phyloP scores from a whole-genome alignment of 306 rosid genomes.

The Boehmeria nivea region DNA sequence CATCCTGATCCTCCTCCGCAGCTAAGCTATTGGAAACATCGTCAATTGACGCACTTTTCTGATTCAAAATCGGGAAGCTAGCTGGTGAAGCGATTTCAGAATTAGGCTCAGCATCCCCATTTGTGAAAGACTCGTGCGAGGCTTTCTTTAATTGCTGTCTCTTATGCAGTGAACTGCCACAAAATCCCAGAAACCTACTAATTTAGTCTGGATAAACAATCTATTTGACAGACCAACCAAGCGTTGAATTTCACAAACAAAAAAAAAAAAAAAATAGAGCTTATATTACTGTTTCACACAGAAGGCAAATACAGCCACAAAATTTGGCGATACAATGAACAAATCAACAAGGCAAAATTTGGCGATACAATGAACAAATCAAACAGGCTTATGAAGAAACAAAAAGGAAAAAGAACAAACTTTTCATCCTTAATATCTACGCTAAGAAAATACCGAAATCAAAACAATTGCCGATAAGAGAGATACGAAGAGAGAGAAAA shows the following conservation, averaged over 20 bases:
- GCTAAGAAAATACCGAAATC: neutral
- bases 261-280: neutral
- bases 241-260: too few relatives aligned
- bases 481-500: neutral
- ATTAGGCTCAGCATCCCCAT: constrained; percentile 41
- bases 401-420: too few relatives aligned
- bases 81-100: constrained; percentile 23
- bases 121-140: constrained; percentile 33
- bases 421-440: too few relatives aligned
- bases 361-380: too few relatives aligned
- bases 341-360: neutral
- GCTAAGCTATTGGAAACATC: constrained; percentile 17
- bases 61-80: constrained; percentile 24
- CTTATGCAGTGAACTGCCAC: constrained; percentile 54
- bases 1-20: constrained; percentile 16
- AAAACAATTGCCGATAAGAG: neutral
- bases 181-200: constrained; percentile 1
- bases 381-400: too few relatives aligned
- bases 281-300: neutral
- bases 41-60: constrained; percentile 27
- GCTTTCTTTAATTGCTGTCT: constrained; percentile 54
- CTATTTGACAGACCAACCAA: too few relatives aligned
- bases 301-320: neutral
- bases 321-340: neutral
- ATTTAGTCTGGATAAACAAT: neutral